These are phyloP conservation scores for Zangia roseola DNA, from an alignment of 768 basidiomycete genomes.

Conservation along the genomic window DNA sequence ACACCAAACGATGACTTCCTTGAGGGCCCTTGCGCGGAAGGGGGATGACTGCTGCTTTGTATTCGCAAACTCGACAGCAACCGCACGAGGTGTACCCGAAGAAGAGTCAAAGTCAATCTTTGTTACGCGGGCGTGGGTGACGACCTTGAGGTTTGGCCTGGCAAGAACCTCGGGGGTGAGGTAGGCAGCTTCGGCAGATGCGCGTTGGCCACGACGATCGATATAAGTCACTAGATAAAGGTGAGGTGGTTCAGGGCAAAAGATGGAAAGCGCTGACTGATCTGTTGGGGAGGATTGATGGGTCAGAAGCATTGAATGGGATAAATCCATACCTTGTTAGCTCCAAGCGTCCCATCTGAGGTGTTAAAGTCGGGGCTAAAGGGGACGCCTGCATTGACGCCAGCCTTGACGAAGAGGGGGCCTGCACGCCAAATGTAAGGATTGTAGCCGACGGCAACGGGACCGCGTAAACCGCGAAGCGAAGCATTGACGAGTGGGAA, in stretches of 20 bases:
- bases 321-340: constrained; percentile 48
- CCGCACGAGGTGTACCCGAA: constrained; percentile 43
- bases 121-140: constrained; percentile 54
- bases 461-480: constrained; percentile 51
- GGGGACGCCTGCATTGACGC: constrained; percentile 50
- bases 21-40: constrained; percentile 48
- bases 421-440: constrained; percentile 45
- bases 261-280: constrained; percentile 35
- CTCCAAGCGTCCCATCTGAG: constrained; percentile 54
- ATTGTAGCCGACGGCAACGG: constrained; percentile 59
- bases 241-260: background rate
- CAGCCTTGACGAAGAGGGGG: constrained; percentile 54
- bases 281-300: constrained; percentile 26
- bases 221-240: constrained; percentile 62
- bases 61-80: constrained; percentile 60
- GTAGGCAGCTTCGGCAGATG: constrained; percentile 66
- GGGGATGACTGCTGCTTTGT: constrained; percentile 19
- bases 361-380: constrained; percentile 58
- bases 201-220: constrained; percentile 48
- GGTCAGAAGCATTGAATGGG: background rate
- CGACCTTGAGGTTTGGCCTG: constrained; percentile 64
- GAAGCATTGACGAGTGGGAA: constrained; percentile 49
- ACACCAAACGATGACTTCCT: constrained; percentile 63
- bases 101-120: constrained; percentile 53
- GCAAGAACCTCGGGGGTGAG: constrained; percentile 62